Conservation (phyloP, 2,329 filamentous ascomycete species). For the Orbilia blumenaviensis region DNA sequence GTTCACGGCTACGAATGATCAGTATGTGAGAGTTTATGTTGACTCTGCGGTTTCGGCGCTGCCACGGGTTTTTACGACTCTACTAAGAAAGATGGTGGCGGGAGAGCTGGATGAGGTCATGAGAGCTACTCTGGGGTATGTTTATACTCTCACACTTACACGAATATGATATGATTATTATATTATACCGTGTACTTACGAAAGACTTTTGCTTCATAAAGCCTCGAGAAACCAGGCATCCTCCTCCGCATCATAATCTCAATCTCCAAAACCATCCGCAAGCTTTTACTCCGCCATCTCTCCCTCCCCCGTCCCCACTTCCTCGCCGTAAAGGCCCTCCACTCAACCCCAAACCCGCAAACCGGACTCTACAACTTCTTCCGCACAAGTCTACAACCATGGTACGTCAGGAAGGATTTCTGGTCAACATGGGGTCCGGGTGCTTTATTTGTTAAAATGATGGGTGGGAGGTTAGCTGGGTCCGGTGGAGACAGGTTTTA, state of each 20-base stretch:
- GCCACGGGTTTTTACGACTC: conserved; percentile 16
- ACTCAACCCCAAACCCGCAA: conserved; percentile 50
- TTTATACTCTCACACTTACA: too few species aligned
- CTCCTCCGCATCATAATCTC: conserved; percentile 22
- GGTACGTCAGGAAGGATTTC: conserved; percentile 50
- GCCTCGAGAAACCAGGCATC: conserved; percentile 46
- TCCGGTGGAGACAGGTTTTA: conserved; percentile 43
- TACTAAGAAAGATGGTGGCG: conserved; percentile 38
- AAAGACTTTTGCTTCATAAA: too few species aligned
- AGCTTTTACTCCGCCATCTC: conserved; percentile 39
- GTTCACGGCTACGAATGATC: conserved; percentile 58
- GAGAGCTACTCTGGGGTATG: conserved; percentile 45
- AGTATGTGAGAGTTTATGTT: conserved; percentile 63
- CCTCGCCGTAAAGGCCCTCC: conserved; percentile 38
- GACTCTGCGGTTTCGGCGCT: conserved; percentile 58
- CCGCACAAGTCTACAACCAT: conserved; percentile 30
- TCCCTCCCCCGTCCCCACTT: conserved; percentile 30
- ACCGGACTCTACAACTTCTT: conserved; percentile 53
- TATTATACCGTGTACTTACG: too few species aligned
- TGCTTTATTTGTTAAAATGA: conserved; percentile 20
- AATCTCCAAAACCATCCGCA: conserved; percentile 28
- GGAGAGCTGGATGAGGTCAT: conserved; percentile 52
- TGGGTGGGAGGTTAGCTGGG: conserved; percentile 48
- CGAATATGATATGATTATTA: too few species aligned
- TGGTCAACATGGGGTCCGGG: conserved; percentile 42